A percentile compares a stretch with the other conserved stretches of the same genome.
phyloP scores from a whole-genome alignment of 2,329 filamentous ascomycete genomes.

The Ophiosphaerella narmari region DNA sequence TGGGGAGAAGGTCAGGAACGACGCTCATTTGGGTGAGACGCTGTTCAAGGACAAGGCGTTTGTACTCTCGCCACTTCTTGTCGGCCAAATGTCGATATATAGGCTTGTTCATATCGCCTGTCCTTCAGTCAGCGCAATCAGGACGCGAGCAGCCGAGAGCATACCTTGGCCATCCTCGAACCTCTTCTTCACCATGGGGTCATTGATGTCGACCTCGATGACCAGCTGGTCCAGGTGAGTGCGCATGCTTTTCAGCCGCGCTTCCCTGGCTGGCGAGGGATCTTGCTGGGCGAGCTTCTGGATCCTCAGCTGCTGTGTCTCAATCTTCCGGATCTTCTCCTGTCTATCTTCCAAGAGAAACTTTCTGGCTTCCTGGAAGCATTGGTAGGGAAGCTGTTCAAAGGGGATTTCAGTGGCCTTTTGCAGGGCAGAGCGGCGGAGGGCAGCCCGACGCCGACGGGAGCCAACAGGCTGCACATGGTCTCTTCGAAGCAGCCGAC shows the following conservation, averaged over 20 bases:
- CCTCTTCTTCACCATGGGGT: constrained; percentile 87
- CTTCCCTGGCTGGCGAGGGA: constrained; percentile 66
- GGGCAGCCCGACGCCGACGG: constrained; percentile 70
- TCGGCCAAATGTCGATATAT: constrained; percentile 92
- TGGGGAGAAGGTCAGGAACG: constrained; percentile 83
- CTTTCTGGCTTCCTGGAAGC: constrained; percentile 93
- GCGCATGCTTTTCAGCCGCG: constrained; percentile 70
- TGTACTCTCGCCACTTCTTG: constrained; percentile 83
- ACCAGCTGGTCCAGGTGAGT: constrained; percentile 77
- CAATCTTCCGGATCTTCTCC: constrained; percentile 78
- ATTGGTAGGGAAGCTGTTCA: constrained; percentile 93
- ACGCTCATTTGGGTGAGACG: constrained; percentile 85
- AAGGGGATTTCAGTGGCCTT: constrained; percentile 75
- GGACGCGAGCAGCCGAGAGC: constrained; percentile 27
- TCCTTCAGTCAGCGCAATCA: constrained; percentile 10
- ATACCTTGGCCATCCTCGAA: constrained; percentile 91
- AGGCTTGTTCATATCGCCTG: constrained; percentile 93
- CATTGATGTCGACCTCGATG: constrained; percentile 91
- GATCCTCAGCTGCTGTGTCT: constrained; percentile 70
- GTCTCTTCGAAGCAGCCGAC: constrained; percentile 69
- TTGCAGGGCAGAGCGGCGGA: constrained; percentile 48
- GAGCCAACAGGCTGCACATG: constrained; percentile 75
- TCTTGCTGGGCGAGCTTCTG: constrained; percentile 63
- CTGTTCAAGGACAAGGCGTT: constrained; percentile 78
- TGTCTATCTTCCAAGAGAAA: constrained; percentile 78